Conservation (phyloP, 2,329 filamentous ascomycete species). For the Furcasterigmium furcatum region DNA sequence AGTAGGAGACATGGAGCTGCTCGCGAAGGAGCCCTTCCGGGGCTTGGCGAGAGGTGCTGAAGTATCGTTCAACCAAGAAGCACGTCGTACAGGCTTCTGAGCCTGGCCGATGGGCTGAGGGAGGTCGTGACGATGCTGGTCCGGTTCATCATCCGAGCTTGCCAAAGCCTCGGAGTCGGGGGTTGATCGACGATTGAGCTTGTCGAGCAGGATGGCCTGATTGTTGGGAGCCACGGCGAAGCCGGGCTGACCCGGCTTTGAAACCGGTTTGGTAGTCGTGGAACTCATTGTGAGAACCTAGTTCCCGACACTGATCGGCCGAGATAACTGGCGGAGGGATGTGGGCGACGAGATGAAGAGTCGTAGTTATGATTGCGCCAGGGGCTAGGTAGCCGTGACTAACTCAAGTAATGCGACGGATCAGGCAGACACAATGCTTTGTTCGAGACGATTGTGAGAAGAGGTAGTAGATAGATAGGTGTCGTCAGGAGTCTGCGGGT, state of each 20-base stretch:
- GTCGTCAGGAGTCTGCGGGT: too few relatives aligned
- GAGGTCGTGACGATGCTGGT: constrained; percentile 57
- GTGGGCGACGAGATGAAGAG: not conserved
- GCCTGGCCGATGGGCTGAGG: constrained; percentile 44
- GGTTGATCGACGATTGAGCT: constrained; percentile 76
- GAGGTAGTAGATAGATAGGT: too few relatives aligned
- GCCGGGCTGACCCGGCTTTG: constrained; percentile 48
- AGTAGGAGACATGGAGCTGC: constrained; percentile 73
- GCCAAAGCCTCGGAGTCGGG: constrained; percentile 92
- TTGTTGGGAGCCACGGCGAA: constrained; percentile 49
- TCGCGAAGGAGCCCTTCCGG: constrained; percentile 74
- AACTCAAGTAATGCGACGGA: not conserved
- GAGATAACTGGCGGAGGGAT: constrained; percentile 1
- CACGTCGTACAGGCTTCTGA: constrained; percentile 64
- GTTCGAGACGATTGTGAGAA: not conserved
- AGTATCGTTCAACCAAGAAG: constrained; percentile 86
- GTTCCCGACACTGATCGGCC: too few relatives aligned
- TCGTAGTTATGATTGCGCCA: not conserved
- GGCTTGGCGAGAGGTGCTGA: constrained; percentile 59
- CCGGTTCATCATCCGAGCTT: constrained; percentile 89
- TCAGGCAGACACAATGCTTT: not conserved
- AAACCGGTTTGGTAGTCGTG: constrained; percentile 42
- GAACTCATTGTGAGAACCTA: constrained; percentile 57
- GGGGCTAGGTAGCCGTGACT: not conserved
- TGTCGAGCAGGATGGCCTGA: constrained; percentile 68